Base-by-base conservation (phyloP, 2,329 filamentous ascomycete genomes). In the Diaporthe humulicola region DNA sequence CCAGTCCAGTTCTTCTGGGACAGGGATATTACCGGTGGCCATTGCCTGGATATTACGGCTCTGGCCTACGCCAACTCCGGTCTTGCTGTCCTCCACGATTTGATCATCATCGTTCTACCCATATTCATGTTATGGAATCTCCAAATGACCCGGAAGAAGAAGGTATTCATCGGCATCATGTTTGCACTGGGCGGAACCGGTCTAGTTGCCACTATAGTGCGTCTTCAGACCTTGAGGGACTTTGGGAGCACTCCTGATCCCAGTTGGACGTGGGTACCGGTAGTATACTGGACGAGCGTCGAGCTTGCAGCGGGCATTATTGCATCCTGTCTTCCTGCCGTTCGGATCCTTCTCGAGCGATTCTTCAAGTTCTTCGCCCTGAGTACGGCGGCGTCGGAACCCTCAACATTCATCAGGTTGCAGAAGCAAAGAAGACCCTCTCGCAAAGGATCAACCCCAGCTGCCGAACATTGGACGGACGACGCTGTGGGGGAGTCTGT, bases 1-100 rank as follows among this genome's bases (percentile, higher is more conserved):
- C 76, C 76, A 38, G 28, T 74, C 40, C n/a, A 69, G 15, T 75
- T 42, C 22, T 74, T 76, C 67, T 77, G 75, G 76, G 54, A 77
- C 38, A 60, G 73, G n/a, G 71, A 76, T 52, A 48, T 74, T 28
- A 17, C 33, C 17, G 25, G 40, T 6, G 70, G 74, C 14, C n/a
- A 56, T 7, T 77, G 76, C 52, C 54, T 76, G 19, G 58, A 75
- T 50, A 40, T 75, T 10, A 45, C 61, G 4, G 71, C 73, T 17
- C 52, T 77, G 12, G 71, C 75, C 19, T 75, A 72, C 50, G 71
- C 73, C 48, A 76, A 76, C 57, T 74, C 76, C 4, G 75, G 45
- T 30, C 50, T 75, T 17, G 69, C 75, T 45, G 56, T 74, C 8
- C 40, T 70, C 14, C 72, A 77, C 38, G 76, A 77, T 42, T 19